Conservation (phyloP, 2,329 filamentous ascomycete genomes). For the Fusarium dimerum region DNA sequence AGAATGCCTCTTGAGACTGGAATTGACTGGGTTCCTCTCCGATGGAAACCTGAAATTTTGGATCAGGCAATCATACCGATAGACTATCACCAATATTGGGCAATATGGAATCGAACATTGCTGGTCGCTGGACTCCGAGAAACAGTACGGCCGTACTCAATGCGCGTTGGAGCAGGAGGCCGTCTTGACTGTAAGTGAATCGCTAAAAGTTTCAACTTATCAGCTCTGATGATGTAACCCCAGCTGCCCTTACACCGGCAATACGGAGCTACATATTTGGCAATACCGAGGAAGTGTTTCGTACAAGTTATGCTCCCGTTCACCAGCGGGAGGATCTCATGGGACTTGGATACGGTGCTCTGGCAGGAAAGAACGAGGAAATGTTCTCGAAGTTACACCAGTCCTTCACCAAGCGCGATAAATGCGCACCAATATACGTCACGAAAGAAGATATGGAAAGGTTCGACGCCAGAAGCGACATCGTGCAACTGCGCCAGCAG, state of each 20-base stretch:
- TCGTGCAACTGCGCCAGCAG: not conserved
- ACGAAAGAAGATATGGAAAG: not conserved
- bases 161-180: not conserved
- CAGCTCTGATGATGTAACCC: not conserved
- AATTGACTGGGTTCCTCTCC: not conserved
- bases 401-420: not conserved
- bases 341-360: not conserved
- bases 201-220: too few relatives aligned
- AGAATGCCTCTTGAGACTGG: not conserved
- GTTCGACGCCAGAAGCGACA: not conserved
- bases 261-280: not conserved
- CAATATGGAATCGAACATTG: conserved; percentile 1
- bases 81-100: not conserved
- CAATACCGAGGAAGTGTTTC: conserved; percentile 1
- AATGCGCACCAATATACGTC: not conserved
- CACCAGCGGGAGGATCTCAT: not conserved
- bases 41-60: not conserved
- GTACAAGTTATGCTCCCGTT: not conserved
- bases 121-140: not conserved
- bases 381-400: not conserved
- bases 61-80: not conserved
- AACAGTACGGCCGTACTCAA: not conserved
- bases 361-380: not conserved
- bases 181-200: not conserved
- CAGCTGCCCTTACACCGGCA: not conserved